Evolutionary conservation across 1,139 yeast species (phyloP), one percentile per base, ranked within the genome.

Genomic region (Candida sp.): DNA sequence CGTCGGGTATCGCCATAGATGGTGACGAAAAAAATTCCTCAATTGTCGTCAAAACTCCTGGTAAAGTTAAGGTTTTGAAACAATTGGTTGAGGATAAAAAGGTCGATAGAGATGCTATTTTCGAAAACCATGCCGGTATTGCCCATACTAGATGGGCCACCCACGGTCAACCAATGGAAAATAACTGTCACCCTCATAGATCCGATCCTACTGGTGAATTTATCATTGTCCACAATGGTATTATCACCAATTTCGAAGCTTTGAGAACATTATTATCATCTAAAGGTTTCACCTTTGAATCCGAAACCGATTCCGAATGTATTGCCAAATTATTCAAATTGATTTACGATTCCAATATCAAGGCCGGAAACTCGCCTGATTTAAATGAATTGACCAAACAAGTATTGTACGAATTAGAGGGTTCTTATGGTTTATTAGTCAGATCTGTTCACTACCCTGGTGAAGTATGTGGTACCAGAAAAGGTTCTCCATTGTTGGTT

Each of bases 91-190:
- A 75, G 35, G 64, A 68, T 36, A 73, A 74, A 43, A 67, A 81
- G 44, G 75, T 81, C 46, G 79, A 84, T 60, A 77, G 84, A 55
- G 66, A 74, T 21, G 81, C 79, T 44, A 75, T 81, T 22, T 89
- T 89, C 60, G 85, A 82, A 56, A 82, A 86, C 65, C 99, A 93
- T 62, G 93, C 84, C 47, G 99, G 96, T 63, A 93, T 95, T 64
- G 98, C 99, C 35, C 99, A 95, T 69, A 95, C 99, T 15, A 86
- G 99, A 75, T 95, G 99, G 99, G 99, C 99, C 39, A 95, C 99
- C 38, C 99, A 95, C 68, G 99, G 99, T 67, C 88, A 84, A 58
- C 98, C 98, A 45, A 81, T 80, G 57, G 81, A 77, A 48, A 61
- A 70, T 52, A 95, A 95, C 74, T 93, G 98, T 65, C 99, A 95